Base-by-base conservation (phyloP, 805 yeast species). In the Candida piceae region DNA sequence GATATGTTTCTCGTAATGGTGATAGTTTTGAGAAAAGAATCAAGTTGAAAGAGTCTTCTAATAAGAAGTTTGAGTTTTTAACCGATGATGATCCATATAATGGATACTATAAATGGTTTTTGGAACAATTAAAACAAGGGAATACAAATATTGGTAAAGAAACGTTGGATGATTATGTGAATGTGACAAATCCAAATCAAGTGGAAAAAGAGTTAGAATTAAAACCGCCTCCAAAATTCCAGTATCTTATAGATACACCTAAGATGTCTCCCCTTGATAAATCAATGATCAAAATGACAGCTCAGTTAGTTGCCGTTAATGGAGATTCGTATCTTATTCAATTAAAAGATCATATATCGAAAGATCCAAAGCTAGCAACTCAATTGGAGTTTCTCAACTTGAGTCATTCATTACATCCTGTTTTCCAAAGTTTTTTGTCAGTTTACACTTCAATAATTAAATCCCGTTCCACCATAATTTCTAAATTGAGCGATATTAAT, bases 1-100 rank as follows among this genome's bases (percentile, higher is more conserved):
- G 66, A 4, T 85, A 81, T 50, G 86, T 88, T 5, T 47, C 62
- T 20, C 67, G 82, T 43, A 83, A 85, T 51, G 96, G 95, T 0
- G 49, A 55, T 1, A 63, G 72, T 2, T 84, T 86, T 58, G 93
- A 80, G 49, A 63, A 64, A 8, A 63, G 82, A 34, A 69, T 85
- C 39, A 60, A 61, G 13, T 60, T 59, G 25, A 64, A 61, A 25
- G 78, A 78, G 44, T 56, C 63, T 12, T 55, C 61, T 5, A 69
- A 69, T 34, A 65, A 67, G 21, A 76, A 78, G 52, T 84, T 87
- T 56, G 63, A 72, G n/a, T 89, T 89, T 50, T 56, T 88, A 5
- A 55, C 66, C 15, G 67, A 66, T 1, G 64, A 60, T 2, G 75
- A 83, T 57, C 73, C 77, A 8, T 75, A 73, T 53, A 54, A 82